A percentile compares a stretch with the other conserved stretches of the same genome.
These are phyloP conservation scores for Taphrina pruni DNA, from an alignment of 1,139 yeast species.

Conservation along the genomic window DNA sequence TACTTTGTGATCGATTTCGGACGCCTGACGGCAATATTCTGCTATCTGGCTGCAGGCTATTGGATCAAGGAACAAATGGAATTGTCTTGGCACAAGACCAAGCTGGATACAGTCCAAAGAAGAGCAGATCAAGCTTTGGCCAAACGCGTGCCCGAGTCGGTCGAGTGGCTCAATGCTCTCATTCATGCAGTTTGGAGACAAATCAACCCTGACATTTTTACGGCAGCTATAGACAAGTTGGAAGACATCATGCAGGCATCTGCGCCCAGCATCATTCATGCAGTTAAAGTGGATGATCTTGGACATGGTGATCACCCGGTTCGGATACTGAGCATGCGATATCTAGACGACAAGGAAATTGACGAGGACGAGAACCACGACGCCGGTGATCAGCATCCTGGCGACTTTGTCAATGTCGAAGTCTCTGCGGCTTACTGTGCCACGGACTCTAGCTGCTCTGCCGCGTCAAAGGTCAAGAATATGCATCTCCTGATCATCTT, in stretches of 20 bases:
- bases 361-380: slow-evolving; percentile 7
- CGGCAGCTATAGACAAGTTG: slow-evolving; percentile 32
- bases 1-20: slow-evolving; percentile 28
- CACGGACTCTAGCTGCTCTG: slow-evolving; percentile 10
- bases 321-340: slow-evolving; percentile 35
- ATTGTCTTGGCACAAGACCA: slow-evolving; percentile 12
- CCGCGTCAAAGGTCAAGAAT: slow-evolving; percentile 35
- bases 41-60: slow-evolving; percentile 15
- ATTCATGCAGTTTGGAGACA: slow-evolving; percentile 31
- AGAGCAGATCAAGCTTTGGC: slow-evolving; percentile 30
- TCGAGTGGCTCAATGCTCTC: slow-evolving; percentile 40
- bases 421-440: slow-evolving; percentile 37
- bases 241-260: slow-evolving; percentile 43
- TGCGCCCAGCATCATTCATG: slow-evolving; percentile 38
- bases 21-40: slow-evolving; percentile 3
- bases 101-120: slow-evolving; percentile 20
- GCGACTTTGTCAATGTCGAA: slow-evolving; percentile 38
- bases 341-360: slow-evolving; percentile 30
- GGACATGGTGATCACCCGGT: slow-evolving; percentile 40
- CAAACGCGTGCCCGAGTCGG: slow-evolving; percentile 37
- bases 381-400: slow-evolving; percentile 19
- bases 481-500: slow-evolving; percentile 36
- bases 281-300: slow-evolving; percentile 35
- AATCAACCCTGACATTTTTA: slow-evolving; percentile 37
- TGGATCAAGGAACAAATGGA: slow-evolving; percentile 31